Evolutionary conservation across 2,329 filamentous ascomycete genomes (phyloP), one percentile per base, ranked within the genome.

Genomic region (Aspergillus sp.): DNA sequence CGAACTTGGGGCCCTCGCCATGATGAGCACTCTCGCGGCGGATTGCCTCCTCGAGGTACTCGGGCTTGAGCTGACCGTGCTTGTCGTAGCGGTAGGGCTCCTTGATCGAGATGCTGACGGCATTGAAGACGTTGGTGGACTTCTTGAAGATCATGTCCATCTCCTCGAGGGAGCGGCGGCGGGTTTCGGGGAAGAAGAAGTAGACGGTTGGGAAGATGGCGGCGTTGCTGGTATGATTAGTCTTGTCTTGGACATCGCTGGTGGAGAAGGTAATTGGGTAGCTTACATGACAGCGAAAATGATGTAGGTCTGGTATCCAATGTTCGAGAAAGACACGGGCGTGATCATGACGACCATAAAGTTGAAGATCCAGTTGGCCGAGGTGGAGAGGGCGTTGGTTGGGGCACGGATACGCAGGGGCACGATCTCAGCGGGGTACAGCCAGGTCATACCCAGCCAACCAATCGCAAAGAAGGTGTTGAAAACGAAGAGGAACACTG

Each of bases 131-230:
- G 30, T 79, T 81, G 8, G 72, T 74, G 0, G 81, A 82, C 61
- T 84, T 84, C 72, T 81, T 80, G 79, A 90, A 89, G 66, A 91
- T 87, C 59, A 85, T 81, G 69, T 91, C 89, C 75, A 91, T 87
- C 72, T 91, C 89, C 74, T 91, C 89, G 31, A 91, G 80, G 13
- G 82, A 85, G 7, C 84, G 82, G 65, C 81, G 82, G 8, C 84
- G 84, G 4, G 85, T 87, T 69, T 87, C 85, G 0, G 85, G 85
- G 72, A 85, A 87, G 79, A 87, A 86, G 75, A 86, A 84, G 76
- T 86, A 87, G 52, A 85, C 82, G 7, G 81, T 79, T 0, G 85
- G 84, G 19, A 86, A 78, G 69, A 85, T 85, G 66, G 78, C 77
- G 17, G 82, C 83, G 69, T 86, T 86, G 62, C 79, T 81, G 63